Conservation (phyloP, 768 basidiomycete genomes). For the Amanita exitialis region DNA sequence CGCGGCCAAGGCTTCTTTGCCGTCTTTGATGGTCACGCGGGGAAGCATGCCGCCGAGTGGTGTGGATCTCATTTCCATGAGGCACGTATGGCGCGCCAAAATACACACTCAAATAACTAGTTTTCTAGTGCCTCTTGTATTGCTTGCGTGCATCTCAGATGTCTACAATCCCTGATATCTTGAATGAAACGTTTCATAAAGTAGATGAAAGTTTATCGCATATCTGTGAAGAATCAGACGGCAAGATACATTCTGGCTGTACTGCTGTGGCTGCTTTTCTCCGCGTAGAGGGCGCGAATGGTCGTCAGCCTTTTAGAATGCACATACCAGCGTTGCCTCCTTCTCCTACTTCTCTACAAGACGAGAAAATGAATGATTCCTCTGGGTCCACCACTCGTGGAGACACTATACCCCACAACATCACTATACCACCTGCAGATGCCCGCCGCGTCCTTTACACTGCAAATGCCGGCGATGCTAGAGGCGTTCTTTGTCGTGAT, state of each 20-base stretch:
- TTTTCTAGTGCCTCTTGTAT: slow-evolving; percentile 50
- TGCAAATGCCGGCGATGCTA: slow-evolving; percentile 95
- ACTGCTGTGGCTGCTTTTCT: slow-evolving; percentile 96
- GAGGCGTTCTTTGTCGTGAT: slow-evolving; percentile 85
- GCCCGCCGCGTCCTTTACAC: slow-evolving; percentile 79
- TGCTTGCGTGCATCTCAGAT: slow-evolving; percentile 52
- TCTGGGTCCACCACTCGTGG: slow-evolving; percentile 10
- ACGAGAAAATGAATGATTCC: slow-evolving; percentile 12
- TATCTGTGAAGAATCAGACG: slow-evolving; percentile 79
- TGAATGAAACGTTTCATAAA: slow-evolving; percentile 90
- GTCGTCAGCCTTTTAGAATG: slow-evolving; percentile 51
- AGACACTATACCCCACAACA: slow-evolving; percentile 22
- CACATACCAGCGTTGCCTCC: not conserved
- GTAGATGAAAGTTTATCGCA: slow-evolving; percentile 80
- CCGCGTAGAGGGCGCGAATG: slow-evolving; percentile 76
- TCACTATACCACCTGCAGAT: slow-evolving; percentile 34
- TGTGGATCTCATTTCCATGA: slow-evolving; percentile 95
- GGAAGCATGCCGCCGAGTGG: slow-evolving; percentile 98
- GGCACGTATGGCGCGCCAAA: slow-evolving; percentile 19
- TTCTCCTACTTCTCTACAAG: not conserved
- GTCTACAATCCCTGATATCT: slow-evolving; percentile 68
- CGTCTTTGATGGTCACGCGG: slow-evolving; percentile 97
- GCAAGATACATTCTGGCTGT: slow-evolving; percentile 93
- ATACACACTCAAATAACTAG: slow-evolving; percentile 16
- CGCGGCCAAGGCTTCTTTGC: slow-evolving; percentile 98